Percentiles rank a stretch among this genome's conserved stretches.
Conservation (phyloP, 1,284 basidiomycete species). For the Sparassis latifolia region DNA sequence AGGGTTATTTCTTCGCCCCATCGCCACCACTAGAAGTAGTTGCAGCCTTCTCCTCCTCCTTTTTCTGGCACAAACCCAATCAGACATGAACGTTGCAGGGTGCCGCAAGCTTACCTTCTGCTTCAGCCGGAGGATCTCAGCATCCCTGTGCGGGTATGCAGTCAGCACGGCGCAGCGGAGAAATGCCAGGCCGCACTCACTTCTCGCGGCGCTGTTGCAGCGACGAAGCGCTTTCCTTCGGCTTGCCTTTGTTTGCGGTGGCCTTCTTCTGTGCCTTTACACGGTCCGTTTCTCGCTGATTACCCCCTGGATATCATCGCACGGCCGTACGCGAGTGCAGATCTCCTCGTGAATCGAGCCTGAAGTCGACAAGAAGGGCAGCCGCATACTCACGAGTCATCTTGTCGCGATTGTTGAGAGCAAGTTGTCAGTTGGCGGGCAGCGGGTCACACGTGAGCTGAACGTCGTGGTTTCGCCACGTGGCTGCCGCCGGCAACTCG, state of each 20-base stretch:
- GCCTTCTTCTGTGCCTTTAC: slow-evolving; percentile 68
- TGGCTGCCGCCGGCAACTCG: not conserved
- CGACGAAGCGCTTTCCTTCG: slow-evolving; percentile 58
- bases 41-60: slow-evolving; percentile 49
- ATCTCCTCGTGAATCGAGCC: slow-evolving; percentile 19
- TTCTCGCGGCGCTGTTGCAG: slow-evolving; percentile 67
- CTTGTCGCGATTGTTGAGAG: slow-evolving; percentile 3
- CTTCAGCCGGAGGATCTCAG: slow-evolving; percentile 65
- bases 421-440: not conserved
- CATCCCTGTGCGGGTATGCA: slow-evolving; percentile 44
- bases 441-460: slow-evolving; percentile 4
- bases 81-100: not conserved
- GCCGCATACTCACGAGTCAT: slow-evolving; percentile 21
- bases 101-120: slow-evolving; percentile 46
- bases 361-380: not conserved
- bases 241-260: slow-evolving; percentile 43
- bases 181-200: slow-evolving; percentile 38
- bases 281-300: slow-evolving; percentile 74
- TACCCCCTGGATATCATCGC: slow-evolving; percentile 49
- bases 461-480: slow-evolving; percentile 11
- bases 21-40: slow-evolving; percentile 19
- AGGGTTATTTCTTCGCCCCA: slow-evolving; percentile 34
- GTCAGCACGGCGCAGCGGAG: slow-evolving; percentile 3
- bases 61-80: slow-evolving; percentile 38
- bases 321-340: not conserved